Percentiles rank a stretch among this genome's conserved stretches.
Conservation (phyloP, 2,329 filamentous ascomycete genomes). For the Clonostachys sp. region DNA sequence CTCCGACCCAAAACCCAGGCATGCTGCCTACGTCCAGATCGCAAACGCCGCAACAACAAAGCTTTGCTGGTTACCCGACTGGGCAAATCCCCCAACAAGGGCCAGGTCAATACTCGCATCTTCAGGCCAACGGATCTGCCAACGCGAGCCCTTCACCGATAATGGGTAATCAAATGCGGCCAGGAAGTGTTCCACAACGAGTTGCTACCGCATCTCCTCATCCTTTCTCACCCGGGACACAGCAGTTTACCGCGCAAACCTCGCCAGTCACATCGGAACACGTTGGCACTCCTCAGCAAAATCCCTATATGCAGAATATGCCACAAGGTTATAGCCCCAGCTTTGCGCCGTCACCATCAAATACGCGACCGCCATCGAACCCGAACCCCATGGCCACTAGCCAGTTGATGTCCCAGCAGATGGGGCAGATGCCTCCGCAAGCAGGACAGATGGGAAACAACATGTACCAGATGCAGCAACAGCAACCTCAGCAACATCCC, state of each 20-base stretch:
- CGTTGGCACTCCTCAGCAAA: constrained; percentile 65
- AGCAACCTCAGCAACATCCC: constrained; percentile 41
- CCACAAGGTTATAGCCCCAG: constrained; percentile 53
- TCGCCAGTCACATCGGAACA: constrained; percentile 77
- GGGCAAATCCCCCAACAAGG: constrained; percentile 54
- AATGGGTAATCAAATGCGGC: constrained; percentile 74
- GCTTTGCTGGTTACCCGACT: constrained; percentile 66
- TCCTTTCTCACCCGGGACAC: constrained; percentile 75
- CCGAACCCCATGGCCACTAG: constrained; percentile 44
- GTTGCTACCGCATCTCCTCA: constrained; percentile 92
- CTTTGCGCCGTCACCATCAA: constrained; percentile 53
- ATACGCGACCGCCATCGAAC: constrained; percentile 49
- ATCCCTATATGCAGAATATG: constrained; percentile 61
- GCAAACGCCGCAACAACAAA: constrained; percentile 77
- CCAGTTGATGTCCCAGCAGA: constrained; percentile 52
- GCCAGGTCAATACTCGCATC: constrained; percentile 71
- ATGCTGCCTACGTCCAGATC: constrained; percentile 81
- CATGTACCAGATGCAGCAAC: constrained; percentile 36
- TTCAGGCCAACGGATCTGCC: constrained; percentile 73
- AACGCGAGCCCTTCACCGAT: constrained; percentile 92
- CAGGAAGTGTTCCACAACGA: constrained; percentile 68
- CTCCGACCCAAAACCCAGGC: constrained; percentile 70
- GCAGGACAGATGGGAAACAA: constrained; percentile 43
- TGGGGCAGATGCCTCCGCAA: constrained; percentile 40
- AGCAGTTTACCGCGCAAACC: constrained; percentile 67